phyloP scores from a whole-genome alignment of 2,329 filamentous ascomycete genomes.

The Penicillium psychrosexuale region DNA sequence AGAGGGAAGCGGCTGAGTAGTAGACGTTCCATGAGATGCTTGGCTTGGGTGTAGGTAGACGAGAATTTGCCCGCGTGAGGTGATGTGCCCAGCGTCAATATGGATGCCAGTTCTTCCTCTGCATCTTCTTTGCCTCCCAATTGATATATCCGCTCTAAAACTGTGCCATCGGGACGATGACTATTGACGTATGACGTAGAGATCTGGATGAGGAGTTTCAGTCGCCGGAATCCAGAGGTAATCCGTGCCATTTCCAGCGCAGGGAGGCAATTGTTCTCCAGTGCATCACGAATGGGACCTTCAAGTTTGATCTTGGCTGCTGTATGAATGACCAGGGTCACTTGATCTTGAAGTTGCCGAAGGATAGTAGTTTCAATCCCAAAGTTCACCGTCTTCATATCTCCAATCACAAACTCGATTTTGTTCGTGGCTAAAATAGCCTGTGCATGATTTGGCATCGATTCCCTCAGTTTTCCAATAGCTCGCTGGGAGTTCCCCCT shows the following conservation, averaged over 20 bases:
- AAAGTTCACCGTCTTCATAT: constrained; percentile 28
- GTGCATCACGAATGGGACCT: constrained; percentile 25
- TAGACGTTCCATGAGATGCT: constrained; percentile 32
- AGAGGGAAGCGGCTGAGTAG: constrained; percentile 26
- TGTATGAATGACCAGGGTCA: constrained; percentile 34
- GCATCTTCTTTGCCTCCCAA: constrained; percentile 27
- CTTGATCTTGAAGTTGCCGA: constrained; percentile 22
- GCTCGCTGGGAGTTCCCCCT: constrained; percentile 25
- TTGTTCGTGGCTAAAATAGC: constrained; percentile 27
- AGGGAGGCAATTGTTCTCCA: constrained; percentile 34
- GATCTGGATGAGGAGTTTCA: constrained; percentile 31
- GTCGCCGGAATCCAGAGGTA: constrained; percentile 23
- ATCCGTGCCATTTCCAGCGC: constrained; percentile 29
- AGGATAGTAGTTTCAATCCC: constrained; percentile 21
- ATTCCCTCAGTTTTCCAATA: constrained; percentile 28
- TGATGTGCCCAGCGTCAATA: constrained; percentile 18
- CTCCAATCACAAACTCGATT: constrained; percentile 30
- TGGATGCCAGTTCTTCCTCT: constrained; percentile 27
- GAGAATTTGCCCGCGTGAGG: constrained; percentile 24
- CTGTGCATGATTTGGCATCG: constrained; percentile 29
- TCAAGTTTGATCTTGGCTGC: constrained; percentile 34
- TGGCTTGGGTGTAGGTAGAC: constrained; percentile 32
- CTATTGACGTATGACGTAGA: constrained; percentile 34
- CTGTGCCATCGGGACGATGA: constrained; percentile 31
- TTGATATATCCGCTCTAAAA: constrained; percentile 27